These are phyloP conservation scores for Elaeis guineensis DNA, from an alignment of 176 grass and related monocot genomes.

Conservation along the genomic window DNA sequence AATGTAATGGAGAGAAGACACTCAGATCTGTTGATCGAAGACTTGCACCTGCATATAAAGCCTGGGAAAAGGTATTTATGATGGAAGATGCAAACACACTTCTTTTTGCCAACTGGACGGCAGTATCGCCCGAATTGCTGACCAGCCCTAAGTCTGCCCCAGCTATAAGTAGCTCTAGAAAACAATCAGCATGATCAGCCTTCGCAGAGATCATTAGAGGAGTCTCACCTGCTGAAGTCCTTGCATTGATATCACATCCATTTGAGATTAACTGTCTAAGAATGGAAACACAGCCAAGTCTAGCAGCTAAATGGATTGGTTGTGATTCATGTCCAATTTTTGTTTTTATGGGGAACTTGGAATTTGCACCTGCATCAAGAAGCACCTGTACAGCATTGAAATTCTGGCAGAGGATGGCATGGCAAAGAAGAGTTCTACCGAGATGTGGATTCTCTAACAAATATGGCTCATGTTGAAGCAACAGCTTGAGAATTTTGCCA, in stretches of 20 bases:
- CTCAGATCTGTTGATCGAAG: conserved; percentile 33
- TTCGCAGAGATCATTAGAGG: conserved; percentile 51
- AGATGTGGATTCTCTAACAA: conserved; percentile 43
- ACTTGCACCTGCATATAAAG: conserved; percentile 24
- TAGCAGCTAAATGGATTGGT: conserved; percentile 51
- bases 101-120: conserved; percentile 25
- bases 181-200: conserved; percentile 33
- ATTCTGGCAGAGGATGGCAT: conserved; percentile 63
- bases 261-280: conserved; percentile 27
- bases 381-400: conserved; percentile 37
- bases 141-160: conserved; percentile 46
- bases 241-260: conserved; percentile 34
- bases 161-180: conserved; percentile 42
- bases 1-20: conserved; percentile 46
- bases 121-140: conserved; percentile 32
- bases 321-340: conserved; percentile 21
- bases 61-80: conserved; percentile 32
- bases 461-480: conserved; percentile 39
- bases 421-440: conserved; percentile 52
- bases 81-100: conserved; percentile 34
- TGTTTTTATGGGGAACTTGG: conserved; percentile 45
- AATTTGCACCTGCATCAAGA: conserved; percentile 36
- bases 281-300: conserved; percentile 30
- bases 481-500: conserved; percentile 40
- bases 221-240: conserved; percentile 39